Evolutionary conservation across 768 basidiomycete species (phyloP).

Genomic region (Tephrocybe sp.): DNA sequence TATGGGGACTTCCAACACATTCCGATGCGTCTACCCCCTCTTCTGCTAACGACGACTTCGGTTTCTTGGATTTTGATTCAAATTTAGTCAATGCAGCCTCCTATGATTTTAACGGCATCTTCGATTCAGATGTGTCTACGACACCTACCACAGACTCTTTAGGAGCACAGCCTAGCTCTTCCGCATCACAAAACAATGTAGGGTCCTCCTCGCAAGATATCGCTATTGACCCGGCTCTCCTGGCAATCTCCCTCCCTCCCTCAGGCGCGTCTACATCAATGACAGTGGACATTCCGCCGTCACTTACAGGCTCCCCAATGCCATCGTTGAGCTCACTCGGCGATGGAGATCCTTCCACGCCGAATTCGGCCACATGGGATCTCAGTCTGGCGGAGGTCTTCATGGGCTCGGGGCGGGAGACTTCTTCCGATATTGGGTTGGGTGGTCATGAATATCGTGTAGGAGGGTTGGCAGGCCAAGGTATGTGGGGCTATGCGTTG

Average conservation of each 20-base stretch:
- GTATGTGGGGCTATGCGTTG: conserved; percentile 25
- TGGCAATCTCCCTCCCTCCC: conserved; percentile 26
- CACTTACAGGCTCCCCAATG: conserved; percentile 22
- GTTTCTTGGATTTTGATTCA: conserved; percentile 16
- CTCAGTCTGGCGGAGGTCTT: conserved; percentile 31
- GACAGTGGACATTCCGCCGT: conserved; percentile 8
- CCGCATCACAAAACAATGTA: not conserved
- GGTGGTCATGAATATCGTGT: conserved; percentile 13
- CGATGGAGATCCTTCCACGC: conserved; percentile 36
- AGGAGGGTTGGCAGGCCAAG: conserved; percentile 20
- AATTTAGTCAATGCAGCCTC: conserved; percentile 3
- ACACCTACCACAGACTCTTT: not conserved
- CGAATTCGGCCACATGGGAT: conserved; percentile 37
- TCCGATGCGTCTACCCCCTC: conserved; percentile 8
- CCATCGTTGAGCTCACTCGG: conserved; percentile 32
- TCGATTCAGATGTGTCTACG: not conserved
- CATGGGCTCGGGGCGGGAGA: conserved; percentile 7
- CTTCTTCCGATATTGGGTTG: conserved; percentile 6
- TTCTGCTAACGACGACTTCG: conserved; percentile 8
- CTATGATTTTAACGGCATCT: conserved; percentile 12
- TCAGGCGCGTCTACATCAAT: not conserved
- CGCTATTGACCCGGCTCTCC: conserved; percentile 33
- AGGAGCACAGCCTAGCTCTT: not conserved
- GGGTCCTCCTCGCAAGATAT: conserved; percentile 7
- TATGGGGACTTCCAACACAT: not conserved